Percentiles rank a stretch among this genome's conserved stretches.
Conservation (phyloP, 768 basidiomycete species). For the Scleroderma citrinum region DNA sequence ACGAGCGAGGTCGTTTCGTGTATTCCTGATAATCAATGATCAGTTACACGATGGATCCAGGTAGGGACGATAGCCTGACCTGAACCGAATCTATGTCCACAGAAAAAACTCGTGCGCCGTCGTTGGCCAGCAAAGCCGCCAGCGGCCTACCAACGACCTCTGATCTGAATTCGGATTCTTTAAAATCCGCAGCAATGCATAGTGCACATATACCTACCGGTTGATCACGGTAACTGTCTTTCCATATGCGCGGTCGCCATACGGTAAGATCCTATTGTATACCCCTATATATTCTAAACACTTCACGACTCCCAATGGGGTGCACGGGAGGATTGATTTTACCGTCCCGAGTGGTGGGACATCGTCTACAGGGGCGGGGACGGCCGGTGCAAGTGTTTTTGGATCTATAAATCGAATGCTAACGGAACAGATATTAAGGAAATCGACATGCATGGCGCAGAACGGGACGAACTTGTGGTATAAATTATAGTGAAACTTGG, state of each 20-base stretch:
- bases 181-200: background rate
- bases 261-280: slow-evolving; percentile 87
- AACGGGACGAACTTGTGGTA: slow-evolving; percentile 78
- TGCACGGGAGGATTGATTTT: slow-evolving; percentile 96
- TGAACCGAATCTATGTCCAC: slow-evolving; percentile 95
- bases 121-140: slow-evolving; percentile 93
- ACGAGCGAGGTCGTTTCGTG: slow-evolving; percentile 73
- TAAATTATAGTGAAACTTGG: slow-evolving; percentile 91
- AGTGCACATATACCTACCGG: slow-evolving; percentile 43
- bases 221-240: slow-evolving; percentile 94
- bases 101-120: slow-evolving; percentile 92
- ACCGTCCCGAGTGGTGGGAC: slow-evolving; percentile 78
- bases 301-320: slow-evolving; percentile 95
- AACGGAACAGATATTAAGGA: background rate
- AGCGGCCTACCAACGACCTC: slow-evolving; percentile 97
- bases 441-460: background rate
- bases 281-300: slow-evolving; percentile 86
- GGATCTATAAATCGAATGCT: slow-evolving; percentile 94
- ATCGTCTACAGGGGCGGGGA: slow-evolving; percentile 41
- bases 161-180: slow-evolving; percentile 45
- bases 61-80: slow-evolving; percentile 28
- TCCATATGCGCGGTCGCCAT: slow-evolving; percentile 93
- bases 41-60: background rate
- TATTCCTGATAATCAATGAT: slow-evolving; percentile 57
- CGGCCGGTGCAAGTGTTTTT: slow-evolving; percentile 51